Evolutionary conservation across 2,329 filamentous ascomycete genomes (phyloP), one percentile per base, ranked within the genome.

Genomic region (Colletotrichum musae): DNA sequence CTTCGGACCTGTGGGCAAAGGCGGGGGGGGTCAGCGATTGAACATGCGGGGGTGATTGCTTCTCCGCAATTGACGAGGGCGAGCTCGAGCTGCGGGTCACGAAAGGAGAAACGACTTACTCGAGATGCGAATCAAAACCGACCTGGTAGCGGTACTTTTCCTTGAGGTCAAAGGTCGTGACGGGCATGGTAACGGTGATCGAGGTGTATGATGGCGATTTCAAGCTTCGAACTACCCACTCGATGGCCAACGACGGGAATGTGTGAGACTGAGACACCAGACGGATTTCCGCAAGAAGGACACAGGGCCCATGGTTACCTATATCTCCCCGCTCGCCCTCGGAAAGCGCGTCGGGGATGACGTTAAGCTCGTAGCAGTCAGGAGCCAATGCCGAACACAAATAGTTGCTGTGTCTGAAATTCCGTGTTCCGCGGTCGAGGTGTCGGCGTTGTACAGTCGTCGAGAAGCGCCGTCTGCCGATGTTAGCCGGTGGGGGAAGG

Each of bases 41-140:
- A 36, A 36, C 32, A 36, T 36, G 32, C 32, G 5, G 4, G 32
- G 45, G 45, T 36, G 6, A 13, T 36, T 6, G 21, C n/a, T 39
- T 26, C 36, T n/a, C 13, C 21, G 16, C 24, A 32, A 13, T 45
- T 47, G 16, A 16, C 13, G 7, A 21, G 47, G n/a, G 15, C 24
- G 24, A 0, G 26, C 32, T 28, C 24, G 24, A 0, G 26, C 32
- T 28, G 12, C 15, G 24, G 13, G n/a, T 10, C 32, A 36, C 32
- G 32, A 18, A 9, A 18, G 45, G 4, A 39, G 24, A 50, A 24
- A 12, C 28, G 53, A 80, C 89, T 74, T 81, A 94, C 92, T 95
- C 92, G 79, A 94, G 88, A 77, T 95, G 91, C 56, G 86, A 89
- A 79, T 88, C 87, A 83, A 96, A 95, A 79, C 93, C 93, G 83